phyloP scores from a whole-genome alignment of 352 stramenopile genomes.

The Globisporangium cederbergense region DNA sequence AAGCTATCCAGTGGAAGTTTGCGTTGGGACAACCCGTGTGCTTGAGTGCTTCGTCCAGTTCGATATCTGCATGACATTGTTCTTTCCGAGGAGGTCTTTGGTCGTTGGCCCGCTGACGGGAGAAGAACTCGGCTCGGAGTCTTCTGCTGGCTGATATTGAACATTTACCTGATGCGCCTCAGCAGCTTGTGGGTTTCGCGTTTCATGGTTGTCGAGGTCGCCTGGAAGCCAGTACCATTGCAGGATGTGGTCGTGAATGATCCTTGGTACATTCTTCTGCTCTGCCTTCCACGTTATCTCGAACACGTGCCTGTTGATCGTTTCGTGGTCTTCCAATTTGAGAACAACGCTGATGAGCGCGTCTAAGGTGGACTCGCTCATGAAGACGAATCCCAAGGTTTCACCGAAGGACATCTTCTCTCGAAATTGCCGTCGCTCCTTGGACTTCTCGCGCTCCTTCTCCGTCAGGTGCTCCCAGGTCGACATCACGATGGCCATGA shows the following conservation, averaged over 20 bases:
- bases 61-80: neutral
- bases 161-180: neutral
- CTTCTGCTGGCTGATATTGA: neutral
- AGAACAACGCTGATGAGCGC: constrained; percentile 39
- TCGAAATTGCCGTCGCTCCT: constrained; percentile 43
- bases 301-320: constrained; percentile 35
- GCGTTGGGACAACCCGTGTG: neutral
- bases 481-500: constrained; percentile 77
- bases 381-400: constrained; percentile 31
- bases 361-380: constrained; percentile 48
- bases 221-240: constrained; percentile 13
- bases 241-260: constrained; percentile 7
- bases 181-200: neutral
- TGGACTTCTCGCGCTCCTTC: constrained; percentile 42
- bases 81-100: neutral
- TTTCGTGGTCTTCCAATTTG: constrained; percentile 31
- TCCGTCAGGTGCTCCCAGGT: constrained; percentile 64
- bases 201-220: neutral
- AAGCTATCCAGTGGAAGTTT: neutral
- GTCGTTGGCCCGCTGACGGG: neutral
- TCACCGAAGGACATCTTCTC: constrained; percentile 35
- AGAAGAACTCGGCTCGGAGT: neutral
- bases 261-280: neutral
- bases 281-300: constrained; percentile 7
- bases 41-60: neutral